A percentile compares a stretch with the other conserved stretches of the same genome.
Evolutionary conservation across 225 moss, liverwort and hornwort genomes (phyloP).

Genomic region (Bryum argenteum): DNA sequence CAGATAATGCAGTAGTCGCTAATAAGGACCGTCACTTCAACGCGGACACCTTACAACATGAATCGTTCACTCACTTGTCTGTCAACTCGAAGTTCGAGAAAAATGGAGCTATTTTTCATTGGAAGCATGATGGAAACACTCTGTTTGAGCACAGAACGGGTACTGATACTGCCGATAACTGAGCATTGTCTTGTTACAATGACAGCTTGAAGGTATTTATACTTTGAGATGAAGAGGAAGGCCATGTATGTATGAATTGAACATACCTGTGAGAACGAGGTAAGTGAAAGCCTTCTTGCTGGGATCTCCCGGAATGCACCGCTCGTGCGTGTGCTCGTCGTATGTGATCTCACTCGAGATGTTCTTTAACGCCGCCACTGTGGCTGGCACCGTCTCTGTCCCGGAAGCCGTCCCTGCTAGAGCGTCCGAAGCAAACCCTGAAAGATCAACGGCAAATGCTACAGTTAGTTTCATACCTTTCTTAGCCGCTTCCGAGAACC

Average conservation of each 20-base stretch:
- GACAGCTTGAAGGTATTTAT: too few relatives aligned
- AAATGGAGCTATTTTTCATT: too few relatives aligned
- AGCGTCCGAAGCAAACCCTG: conserved; percentile 57
- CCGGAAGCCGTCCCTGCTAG: conserved; percentile 45
- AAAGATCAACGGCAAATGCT: neutral
- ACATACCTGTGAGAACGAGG: conserved; percentile 40
- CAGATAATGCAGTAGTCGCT: too few relatives aligned
- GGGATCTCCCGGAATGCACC: conserved; percentile 38
- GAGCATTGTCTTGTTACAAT: too few relatives aligned
- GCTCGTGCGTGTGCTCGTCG: conserved; percentile 43
- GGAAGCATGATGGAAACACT: too few relatives aligned
- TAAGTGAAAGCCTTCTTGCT: conserved; percentile 51
- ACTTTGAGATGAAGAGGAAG: neutral
- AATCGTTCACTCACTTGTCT: too few relatives aligned
- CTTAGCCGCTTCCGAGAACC: too few relatives aligned
- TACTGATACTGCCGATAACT: too few relatives aligned
- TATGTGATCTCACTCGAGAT: conserved; percentile 34
- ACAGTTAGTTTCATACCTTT: neutral
- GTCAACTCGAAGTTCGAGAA: too few relatives aligned
- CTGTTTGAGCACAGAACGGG: too few relatives aligned
- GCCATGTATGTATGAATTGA: neutral
- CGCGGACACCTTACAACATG: too few relatives aligned
- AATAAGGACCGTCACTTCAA: too few relatives aligned
- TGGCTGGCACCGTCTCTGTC: conserved; percentile 39
- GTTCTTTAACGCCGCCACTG: conserved; percentile 38